Base-by-base conservation (phyloP, 257 asterid species). In the Ilex aquifolium region DNA sequence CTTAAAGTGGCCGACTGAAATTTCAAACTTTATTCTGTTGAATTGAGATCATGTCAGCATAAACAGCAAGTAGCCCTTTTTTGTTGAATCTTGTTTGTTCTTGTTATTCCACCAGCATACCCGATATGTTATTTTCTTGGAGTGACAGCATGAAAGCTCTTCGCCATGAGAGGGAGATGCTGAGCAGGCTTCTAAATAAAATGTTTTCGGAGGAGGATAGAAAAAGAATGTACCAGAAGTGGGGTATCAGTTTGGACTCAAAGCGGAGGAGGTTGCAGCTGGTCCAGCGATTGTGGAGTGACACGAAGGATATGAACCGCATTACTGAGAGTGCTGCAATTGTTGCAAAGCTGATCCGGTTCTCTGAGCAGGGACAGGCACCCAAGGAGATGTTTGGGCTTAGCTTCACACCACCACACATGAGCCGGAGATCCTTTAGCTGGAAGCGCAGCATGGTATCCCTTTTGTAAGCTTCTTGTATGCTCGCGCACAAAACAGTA, bases 341-440 rank as follows among this genome's bases (percentile, higher is more conserved):
- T 30, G 69, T 80, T 14, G 86, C 86, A 11, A 80, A 72, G 72
- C 72, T 80, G 64, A 77, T 80, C 63, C 72, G 74, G 64, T 80
- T 80, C 66, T 74, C 74, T 15, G 77, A 74, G 59, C 66, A 77
- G 53, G 77, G 79, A 32, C 73, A 64, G 15, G 77, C 81, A 44
- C 74, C 65, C 13, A 80, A 77, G 77, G 86, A 80, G 79, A 77
- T 77, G 83, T 77, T 77, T 70, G 86, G 86, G 46, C 83, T 80
- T 55, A 80, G 81, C 70, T 77, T 80, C 79, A 64, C 81, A 27
- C 86, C 79, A 14, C 66, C 77, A 5, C 62, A 77, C 62, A 29
- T 31, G 21, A 72, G 59, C 58, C 66, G 81, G 57, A 69, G 77
- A 70, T 77, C 79, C 7, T 80, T 74, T 69, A 76, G 83, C 69